Evolutionary conservation across 352 stramenopile species (phyloP).

Genomic region (Pythium myriotylum): DNA sequence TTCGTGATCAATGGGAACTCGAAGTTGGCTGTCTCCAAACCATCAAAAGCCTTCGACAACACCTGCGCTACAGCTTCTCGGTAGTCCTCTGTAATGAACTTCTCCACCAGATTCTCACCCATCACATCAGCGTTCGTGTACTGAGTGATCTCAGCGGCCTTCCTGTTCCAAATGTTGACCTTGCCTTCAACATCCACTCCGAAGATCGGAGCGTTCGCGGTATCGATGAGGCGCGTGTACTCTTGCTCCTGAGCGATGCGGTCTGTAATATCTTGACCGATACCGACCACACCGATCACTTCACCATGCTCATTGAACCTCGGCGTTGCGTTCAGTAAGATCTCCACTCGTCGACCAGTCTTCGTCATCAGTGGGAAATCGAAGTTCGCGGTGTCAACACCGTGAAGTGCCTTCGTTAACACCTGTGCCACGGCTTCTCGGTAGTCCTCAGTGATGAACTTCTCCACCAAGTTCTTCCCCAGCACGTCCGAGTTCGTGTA

Average conservation of each 20-base stretch:
- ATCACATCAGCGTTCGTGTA: conserved; percentile 86
- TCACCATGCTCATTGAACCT: conserved; percentile 44
- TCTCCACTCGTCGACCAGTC: no score
- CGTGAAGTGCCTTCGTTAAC: conserved; percentile 54
- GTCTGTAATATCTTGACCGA: conserved; percentile 68
- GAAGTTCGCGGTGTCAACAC: no score
- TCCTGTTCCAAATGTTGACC: conserved; percentile 85
- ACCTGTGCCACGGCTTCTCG: conserved; percentile 42
- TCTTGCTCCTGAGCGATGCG: conserved; percentile 75
- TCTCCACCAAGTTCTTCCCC: conserved; percentile 75
- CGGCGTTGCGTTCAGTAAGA: conserved; percentile 60
- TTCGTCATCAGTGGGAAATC: no score
- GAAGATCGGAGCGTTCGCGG: conserved; percentile 35
- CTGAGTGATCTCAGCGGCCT: conserved; percentile 72
- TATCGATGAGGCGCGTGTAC: conserved; percentile 51
- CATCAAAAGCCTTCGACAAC: conserved; percentile 52
- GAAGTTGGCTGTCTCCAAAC: no score
- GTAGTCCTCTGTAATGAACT: conserved; percentile 66
- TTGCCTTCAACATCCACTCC: conserved; percentile 48
- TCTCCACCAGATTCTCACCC: conserved; percentile 72
- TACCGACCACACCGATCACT: conserved; percentile 55
- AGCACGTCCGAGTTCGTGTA: conserved; percentile 86
- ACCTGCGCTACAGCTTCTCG: conserved; percentile 41
- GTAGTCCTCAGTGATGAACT: conserved; percentile 67
- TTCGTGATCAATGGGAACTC: no score